phyloP scores from a whole-genome alignment of 1,284 basidiomycete genomes.

The Microbotryum lychnidis-dioicae region DNA sequence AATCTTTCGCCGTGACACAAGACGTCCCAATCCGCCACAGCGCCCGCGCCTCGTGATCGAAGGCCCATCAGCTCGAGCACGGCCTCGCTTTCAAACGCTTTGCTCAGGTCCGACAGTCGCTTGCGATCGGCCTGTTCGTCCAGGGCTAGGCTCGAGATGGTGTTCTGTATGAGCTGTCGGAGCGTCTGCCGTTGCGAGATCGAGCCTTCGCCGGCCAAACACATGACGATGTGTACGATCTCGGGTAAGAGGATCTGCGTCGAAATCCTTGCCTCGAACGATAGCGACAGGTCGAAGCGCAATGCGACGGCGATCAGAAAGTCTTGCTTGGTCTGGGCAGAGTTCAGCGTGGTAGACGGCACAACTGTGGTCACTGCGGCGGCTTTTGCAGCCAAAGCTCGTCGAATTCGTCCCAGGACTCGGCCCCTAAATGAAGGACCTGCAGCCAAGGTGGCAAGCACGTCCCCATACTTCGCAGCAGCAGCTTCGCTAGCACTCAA shows the following conservation, averaged over 20 bases:
- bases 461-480: conserved; percentile 66
- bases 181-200: conserved; percentile 65
- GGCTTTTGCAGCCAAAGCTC: conserved; percentile 43
- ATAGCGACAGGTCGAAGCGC: conserved; percentile 61
- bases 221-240: conserved; percentile 63
- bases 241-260: conserved; percentile 75
- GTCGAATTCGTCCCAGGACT: conserved; percentile 66
- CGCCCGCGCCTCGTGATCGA: conserved; percentile 37
- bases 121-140: conserved; percentile 2
- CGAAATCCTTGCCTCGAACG: conserved; percentile 57
- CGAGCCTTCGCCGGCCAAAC: conserved; percentile 65
- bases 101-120: conserved; percentile 1
- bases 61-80: neutral
- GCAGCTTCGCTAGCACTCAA: conserved; percentile 53
- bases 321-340: conserved; percentile 69
- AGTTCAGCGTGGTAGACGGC: conserved; percentile 45
- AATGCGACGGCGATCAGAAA: conserved; percentile 71
- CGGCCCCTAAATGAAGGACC: conserved; percentile 63
- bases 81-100: neutral
- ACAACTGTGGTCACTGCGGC: conserved; percentile 63
- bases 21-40: conserved; percentile 54
- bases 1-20: conserved; percentile 57
- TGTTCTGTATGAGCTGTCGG: conserved; percentile 69
- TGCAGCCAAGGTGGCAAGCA: conserved; percentile 63
- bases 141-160: conserved; percentile 55